Conservation (phyloP, 805 yeast species). For the Saccharomyces jurei region DNA sequence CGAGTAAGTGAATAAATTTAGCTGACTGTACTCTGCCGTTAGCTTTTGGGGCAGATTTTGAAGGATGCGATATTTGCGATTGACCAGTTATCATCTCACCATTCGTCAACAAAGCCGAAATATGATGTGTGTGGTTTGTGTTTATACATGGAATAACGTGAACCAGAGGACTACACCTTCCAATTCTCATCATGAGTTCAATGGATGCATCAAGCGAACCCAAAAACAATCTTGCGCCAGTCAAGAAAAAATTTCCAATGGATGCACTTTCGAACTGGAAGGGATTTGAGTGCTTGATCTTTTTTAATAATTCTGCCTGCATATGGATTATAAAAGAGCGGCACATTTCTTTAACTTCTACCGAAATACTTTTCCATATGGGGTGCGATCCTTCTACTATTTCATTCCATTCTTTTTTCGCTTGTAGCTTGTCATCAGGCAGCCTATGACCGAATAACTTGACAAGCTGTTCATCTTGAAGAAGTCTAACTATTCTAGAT, state of each 20-base stretch:
- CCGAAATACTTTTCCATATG: conserved; percentile 45
- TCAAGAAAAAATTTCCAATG: conserved; percentile 74
- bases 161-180: conserved; percentile 35
- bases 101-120: conserved; percentile 62
- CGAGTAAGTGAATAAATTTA: neutral
- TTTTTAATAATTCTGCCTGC: conserved; percentile 65
- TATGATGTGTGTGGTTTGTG: conserved; percentile 79
- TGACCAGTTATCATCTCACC: conserved; percentile 82
- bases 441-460: conserved; percentile 26
- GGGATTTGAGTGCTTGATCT: conserved; percentile 37
- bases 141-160: conserved; percentile 74
- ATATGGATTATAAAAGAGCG: conserved; percentile 72
- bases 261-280: conserved; percentile 74
- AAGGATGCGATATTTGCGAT: conserved; percentile 87
- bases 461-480: conserved; percentile 44
- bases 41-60: conserved; percentile 12
- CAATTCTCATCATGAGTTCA: conserved; percentile 60
- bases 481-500: conserved; percentile 67
- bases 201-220: conserved; percentile 82
- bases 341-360: conserved; percentile 60
- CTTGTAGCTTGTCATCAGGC: conserved; percentile 32
- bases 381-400: conserved; percentile 74
- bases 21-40: neutral
- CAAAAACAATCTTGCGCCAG: conserved; percentile 73
- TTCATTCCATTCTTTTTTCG: conserved; percentile 64